Evolutionary conservation across 2,329 filamentous ascomycete species (phyloP), one percentile per base, ranked within the genome.

Genomic region (Aurifilum marmelostoma): DNA sequence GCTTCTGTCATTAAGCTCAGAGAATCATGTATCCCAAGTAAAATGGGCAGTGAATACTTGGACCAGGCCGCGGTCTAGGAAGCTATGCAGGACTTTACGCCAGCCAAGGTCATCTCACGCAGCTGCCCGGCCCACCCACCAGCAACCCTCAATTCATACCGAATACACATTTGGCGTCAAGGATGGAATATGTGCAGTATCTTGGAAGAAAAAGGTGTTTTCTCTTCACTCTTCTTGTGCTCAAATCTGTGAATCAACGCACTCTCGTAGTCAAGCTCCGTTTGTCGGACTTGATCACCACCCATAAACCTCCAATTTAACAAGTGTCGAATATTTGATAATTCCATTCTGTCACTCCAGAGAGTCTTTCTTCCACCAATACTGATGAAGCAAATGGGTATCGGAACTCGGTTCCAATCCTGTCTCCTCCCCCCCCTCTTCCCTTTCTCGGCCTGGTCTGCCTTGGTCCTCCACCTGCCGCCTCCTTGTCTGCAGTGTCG

Each of bases 361-460:
- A 18, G 41, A 37, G 65, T 29, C 6, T 24, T n/a, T 37, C 3
- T 18, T 32, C 47, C 50, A 39, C 32, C 62, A 60, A 64, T 41
- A 8, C 47, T n/a, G 24, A 21, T 32, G 43, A 61, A 43, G 18
- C 47, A 34, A 66, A 59, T 50, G 67, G 69, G 69, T 71, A 67
- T 71, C 67, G 67, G 64, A 69, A 67, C 56, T 62, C 41, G 32
- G 58, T 58, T 27, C 41, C 54, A 32, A 60, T 29, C 18, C 58
- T 47, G 50, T n/a, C 66, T 8, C 54, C 37, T 62, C 32, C 39
- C 52, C 59, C 39, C 6, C 66, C 21, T 6, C 37, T 24, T 12
- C 50, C 34, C 32, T 43, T 16, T 14, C 50, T 41, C 24, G 37
- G 50, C 4, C 43, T 50, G 9, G 18, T 27, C 41, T 43, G 39